Percentiles rank a stretch among this genome's conserved stretches.
Conservation (phyloP, 768 basidiomycete genomes). For the Lenzites betulinus region DNA sequence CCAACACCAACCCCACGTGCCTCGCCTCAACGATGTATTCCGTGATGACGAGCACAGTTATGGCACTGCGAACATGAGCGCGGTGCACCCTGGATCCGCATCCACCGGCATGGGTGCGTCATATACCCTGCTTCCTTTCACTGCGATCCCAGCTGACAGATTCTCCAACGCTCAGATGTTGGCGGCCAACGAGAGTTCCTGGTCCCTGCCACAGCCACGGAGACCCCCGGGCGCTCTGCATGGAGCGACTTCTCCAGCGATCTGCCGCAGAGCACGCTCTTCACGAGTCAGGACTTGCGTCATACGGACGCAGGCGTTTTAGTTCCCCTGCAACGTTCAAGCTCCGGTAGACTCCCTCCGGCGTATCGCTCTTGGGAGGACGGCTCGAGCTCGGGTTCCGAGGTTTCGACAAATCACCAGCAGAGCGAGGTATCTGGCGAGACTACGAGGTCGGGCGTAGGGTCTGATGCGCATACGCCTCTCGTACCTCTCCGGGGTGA, state of each 20-base stretch:
- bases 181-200: no score
- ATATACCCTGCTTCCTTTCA: no score
- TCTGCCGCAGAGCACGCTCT: background rate
- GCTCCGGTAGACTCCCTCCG: conserved; percentile 8
- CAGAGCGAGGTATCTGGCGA: background rate
- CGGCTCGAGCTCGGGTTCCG: background rate
- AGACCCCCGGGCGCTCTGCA: background rate
- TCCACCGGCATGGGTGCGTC: no score
- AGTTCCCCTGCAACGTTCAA: background rate
- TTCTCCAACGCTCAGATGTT: no score
- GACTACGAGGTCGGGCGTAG: background rate
- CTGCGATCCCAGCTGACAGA: no score
- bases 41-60: background rate
- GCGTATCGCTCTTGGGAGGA: conserved; percentile 15
- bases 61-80: background rate
- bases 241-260: conserved; percentile 1
- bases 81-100: background rate
- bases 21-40: background rate
- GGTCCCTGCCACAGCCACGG: background rate
- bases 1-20: background rate
- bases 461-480: background rate
- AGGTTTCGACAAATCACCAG: background rate
- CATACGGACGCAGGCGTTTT: conserved; percentile 6
- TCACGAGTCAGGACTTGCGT: background rate
- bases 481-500: background rate